Base-by-base conservation (phyloP, 2,329 filamentous ascomycete genomes). In the Pseudogymnoascus sp. region DNA sequence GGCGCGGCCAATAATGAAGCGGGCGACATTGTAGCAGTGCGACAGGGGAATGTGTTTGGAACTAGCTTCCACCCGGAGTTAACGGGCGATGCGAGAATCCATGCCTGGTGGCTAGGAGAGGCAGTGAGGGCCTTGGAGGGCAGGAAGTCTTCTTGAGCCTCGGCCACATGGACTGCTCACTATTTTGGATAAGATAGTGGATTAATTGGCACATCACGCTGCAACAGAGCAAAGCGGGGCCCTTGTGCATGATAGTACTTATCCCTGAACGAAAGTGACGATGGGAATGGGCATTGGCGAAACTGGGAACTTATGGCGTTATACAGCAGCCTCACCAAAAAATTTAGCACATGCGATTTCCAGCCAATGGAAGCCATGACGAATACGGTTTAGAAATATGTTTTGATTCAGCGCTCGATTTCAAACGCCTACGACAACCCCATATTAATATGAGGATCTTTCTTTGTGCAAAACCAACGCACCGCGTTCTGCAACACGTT, bases 31-130 rank as follows among this genome's bases (percentile, higher is more conserved):
- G 86, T 97, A 60, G 93, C 93, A 0, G 91, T 97, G 35, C 82
- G 84, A 67, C 92, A 97, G 76, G 91, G 89, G 0, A 97, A 97
- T 75, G 88, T 96, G 0, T 89, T 97, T 70, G 94, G 92, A 3
- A 97, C 90, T 2, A 97, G 92, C 71, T 99, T 97, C 73, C 94
- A 97, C 70, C 94, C 94, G 0, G 94, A 99, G 75, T 75, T 99
- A 74, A 97, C 93, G 0, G 84, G 86, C 6, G 94, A 99, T 77
- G 79, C 86, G 63, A 83, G 94, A 63, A 95, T 97, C 71, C 94
- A 99, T 75, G 81, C 84, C 4, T 97, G 94, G 94, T 99, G 94
- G 94, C 72, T 99, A 72, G 78, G 82, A 69, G 84, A 93, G 75
- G 89, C 91, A 33, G 70, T 81, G 60, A 72, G 77, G 53, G 77